Evolutionary conservation across 2,329 filamentous ascomycete species (phyloP), one percentile per base, ranked within the genome.

Genomic region (Apiospora arundinis): DNA sequence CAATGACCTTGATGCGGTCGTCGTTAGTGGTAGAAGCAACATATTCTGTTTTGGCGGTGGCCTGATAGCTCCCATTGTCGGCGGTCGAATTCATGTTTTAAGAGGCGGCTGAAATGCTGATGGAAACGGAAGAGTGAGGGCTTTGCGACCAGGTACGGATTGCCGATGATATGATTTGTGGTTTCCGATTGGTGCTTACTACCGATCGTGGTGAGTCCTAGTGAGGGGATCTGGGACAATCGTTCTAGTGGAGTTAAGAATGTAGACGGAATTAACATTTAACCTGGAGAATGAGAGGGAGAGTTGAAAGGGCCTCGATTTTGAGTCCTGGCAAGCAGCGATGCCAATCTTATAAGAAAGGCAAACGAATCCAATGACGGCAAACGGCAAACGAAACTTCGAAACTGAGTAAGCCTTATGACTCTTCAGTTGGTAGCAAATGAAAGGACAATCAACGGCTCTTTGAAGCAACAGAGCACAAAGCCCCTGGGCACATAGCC

Each of bases 1-100:
- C 71, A 23, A 72, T 60, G 37, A 72, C 71, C 32, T 72, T 72
- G 68, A 66, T 72, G 71, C 68, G 68, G 32, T 68, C 44, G 56
- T 63, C 56, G 6, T 60, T 60, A 11, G 18, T 37, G 18, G 28
- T 21, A 4, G 52, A 52, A 25, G 16, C 28, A 21, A 21, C 49
- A 14, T 60, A 21, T 18, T 40, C 56, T 40, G 32, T 14, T n/a
- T 40, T 23, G 32, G 37, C 32, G 56, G 32, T 40, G 32, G 32
- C 56, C 21, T 23, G 28, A 9, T 4, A n/a, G 56, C 32, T 28
- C 28, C 9, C 56, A 28, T 12, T 28, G 28, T 63, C 21, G 56
- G 56, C 9, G 56, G 56, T 63, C 21, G 32, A 40, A 40, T 16
- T 8, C 56, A 63, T 63, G 56, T 21, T 63, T 63, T 32, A 14